A percentile compares a stretch with the other conserved stretches of the same genome.
These are phyloP conservation scores for Penicillium crystallinum DNA, from an alignment of 495 filamentous ascomycete genomes.

Conservation along the genomic window DNA sequence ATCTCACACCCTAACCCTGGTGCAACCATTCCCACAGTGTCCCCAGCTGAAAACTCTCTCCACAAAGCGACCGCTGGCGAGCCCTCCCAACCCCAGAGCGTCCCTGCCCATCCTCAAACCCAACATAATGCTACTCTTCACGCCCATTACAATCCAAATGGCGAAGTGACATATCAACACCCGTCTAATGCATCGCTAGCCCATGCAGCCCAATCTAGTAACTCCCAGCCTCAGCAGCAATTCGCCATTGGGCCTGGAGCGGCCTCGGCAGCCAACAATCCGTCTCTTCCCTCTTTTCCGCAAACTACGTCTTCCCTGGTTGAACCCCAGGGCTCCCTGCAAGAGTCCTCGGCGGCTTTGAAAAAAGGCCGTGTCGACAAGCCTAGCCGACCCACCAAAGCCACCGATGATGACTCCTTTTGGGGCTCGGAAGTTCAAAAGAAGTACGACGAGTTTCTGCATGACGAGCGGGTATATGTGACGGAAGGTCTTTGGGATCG, in stretches of 20 bases:
- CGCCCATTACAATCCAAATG: slow-evolving; percentile 49
- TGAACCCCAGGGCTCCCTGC: slow-evolving; percentile 32
- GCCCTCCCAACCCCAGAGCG: slow-evolving; percentile 35
- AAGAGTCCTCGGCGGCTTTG: slow-evolving; percentile 18
- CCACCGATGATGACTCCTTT: slow-evolving; percentile 43
- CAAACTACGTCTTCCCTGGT: slow-evolving; percentile 31
- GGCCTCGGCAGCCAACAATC: slow-evolving; percentile 48
- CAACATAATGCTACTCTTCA: slow-evolving; percentile 48
- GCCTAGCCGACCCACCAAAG: slow-evolving; percentile 22
- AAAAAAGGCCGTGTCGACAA: slow-evolving; percentile 32
- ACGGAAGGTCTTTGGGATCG: slow-evolving; percentile 89
- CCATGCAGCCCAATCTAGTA: slow-evolving; percentile 40
- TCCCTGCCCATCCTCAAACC: slow-evolving; percentile 46
- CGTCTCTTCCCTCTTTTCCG: slow-evolving; percentile 57
- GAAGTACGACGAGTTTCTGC: slow-evolving; percentile 76
- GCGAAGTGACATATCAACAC: slow-evolving; percentile 55
- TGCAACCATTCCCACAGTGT: slow-evolving; percentile 23
- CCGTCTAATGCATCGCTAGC: slow-evolving; percentile 30
- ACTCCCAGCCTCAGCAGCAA: slow-evolving; percentile 32
- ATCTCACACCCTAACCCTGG: slow-evolving; percentile 36
- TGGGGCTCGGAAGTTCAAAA: slow-evolving; percentile 62
- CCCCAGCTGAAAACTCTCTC: slow-evolving; percentile 26
- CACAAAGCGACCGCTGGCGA: slow-evolving; percentile 35
- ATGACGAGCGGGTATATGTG: slow-evolving; percentile 73
- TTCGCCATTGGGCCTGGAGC: slow-evolving; percentile 40